Conservation (phyloP, 768 basidiomycete genomes). For the Lactifluus piperatus region DNA sequence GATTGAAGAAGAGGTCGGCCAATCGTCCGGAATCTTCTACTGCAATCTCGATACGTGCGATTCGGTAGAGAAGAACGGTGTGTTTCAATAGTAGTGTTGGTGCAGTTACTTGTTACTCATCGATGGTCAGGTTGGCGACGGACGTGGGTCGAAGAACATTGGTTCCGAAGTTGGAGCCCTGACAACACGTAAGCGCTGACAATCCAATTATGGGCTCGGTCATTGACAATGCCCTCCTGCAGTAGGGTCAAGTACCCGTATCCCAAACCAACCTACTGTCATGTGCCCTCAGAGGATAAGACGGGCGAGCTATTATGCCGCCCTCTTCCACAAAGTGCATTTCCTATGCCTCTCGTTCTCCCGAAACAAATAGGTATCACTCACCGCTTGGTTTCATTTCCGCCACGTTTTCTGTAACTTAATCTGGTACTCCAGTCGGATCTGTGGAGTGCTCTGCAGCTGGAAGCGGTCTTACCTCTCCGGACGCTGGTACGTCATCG, state of each 20-base stretch:
- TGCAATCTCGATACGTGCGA: constrained; percentile 31
- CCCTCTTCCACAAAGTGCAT: constrained; percentile 31
- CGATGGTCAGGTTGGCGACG: constrained; percentile 38
- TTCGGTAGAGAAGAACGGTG: constrained; percentile 37
- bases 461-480: not conserved
- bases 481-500: not conserved
- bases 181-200: not conserved
- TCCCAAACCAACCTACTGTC: constrained; percentile 32
- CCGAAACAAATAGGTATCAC: constrained; percentile 29
- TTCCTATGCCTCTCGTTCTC: constrained; percentile 20
- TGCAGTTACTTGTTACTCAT: not conserved
- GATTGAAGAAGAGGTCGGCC: constrained; percentile 24
- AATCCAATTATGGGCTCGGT: not conserved
- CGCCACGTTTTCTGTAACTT: not conserved
- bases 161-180: constrained; percentile 28
- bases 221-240: not conserved
- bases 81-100: constrained; percentile 12
- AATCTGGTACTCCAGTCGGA: constrained; percentile 7
- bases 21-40: constrained; percentile 31
- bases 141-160: constrained; percentile 33
- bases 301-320: constrained; percentile 34
- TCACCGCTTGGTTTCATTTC: constrained; percentile 5
- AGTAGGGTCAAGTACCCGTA: constrained; percentile 33
- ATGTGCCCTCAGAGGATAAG: constrained; percentile 31
- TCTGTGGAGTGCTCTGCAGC: constrained; percentile 19